These are phyloP conservation scores for Mayamaea pseudoterrestris DNA, from an alignment of 108 stramenopile species.

Conservation along the genomic window DNA sequence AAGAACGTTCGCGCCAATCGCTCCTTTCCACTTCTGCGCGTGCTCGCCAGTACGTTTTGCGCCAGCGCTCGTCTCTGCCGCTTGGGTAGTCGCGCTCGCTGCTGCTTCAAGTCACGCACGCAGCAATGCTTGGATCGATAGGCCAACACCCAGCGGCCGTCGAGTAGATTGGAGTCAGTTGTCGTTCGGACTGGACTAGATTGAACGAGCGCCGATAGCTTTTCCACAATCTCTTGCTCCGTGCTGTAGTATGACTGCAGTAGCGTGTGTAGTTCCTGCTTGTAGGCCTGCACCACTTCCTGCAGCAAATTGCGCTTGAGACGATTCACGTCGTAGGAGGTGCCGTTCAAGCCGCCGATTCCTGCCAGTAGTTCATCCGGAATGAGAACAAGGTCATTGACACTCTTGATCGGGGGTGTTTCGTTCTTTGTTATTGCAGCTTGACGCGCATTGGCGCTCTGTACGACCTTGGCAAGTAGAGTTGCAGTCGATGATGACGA, in stretches of 20 bases:
- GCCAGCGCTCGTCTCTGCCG: slow-evolving; percentile 3
- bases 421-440: too few relatives aligned
- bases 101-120: too few relatives aligned
- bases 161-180: slow-evolving; percentile 54
- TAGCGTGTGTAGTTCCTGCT: slow-evolving; percentile 35
- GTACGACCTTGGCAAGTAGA: too few relatives aligned
- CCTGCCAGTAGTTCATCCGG: too few relatives aligned
- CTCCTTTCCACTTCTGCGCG: slow-evolving; percentile 10
- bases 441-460: too few relatives aligned
- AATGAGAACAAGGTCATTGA: too few relatives aligned
- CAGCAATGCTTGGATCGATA: slow-evolving; percentile 22
- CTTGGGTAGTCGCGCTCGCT: not conserved
- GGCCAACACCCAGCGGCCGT: slow-evolving; percentile 48
- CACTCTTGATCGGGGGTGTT: too few relatives aligned
- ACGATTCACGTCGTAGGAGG: slow-evolving; percentile 38
- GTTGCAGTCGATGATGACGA: too few relatives aligned
- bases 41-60: slow-evolving; percentile 28
- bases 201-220: slow-evolving; percentile 43
- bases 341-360: slow-evolving; percentile 40
- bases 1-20: not conserved
- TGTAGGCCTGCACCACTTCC: slow-evolving; percentile 34
- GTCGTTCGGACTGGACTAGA: slow-evolving; percentile 51
- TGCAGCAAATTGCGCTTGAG: slow-evolving; percentile 53
- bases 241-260: slow-evolving; percentile 7
- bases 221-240: slow-evolving; percentile 27